phyloP scores from a whole-genome alignment of 1,284 basidiomycete species.

The Ustilago tritici region DNA sequence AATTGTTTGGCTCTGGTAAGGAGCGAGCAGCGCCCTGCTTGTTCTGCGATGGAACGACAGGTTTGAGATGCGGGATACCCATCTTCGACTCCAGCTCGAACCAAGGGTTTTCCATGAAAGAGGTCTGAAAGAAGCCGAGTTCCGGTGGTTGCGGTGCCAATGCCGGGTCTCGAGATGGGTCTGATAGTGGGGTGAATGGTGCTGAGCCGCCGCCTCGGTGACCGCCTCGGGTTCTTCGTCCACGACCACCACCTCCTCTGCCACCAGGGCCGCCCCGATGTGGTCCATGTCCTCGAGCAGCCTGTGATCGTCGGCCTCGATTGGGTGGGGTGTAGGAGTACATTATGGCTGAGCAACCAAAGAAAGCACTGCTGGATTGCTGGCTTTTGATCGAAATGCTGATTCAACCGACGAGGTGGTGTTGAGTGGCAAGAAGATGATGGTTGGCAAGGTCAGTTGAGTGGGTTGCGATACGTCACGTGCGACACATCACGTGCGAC shows the following conservation, averaged over 20 bases:
- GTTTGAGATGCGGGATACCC: conserved; percentile 26
- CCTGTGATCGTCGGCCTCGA: conserved; percentile 5
- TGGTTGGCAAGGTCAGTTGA: background rate
- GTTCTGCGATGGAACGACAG: background rate
- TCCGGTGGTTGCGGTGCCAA: conserved; percentile 31
- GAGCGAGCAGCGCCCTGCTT: background rate
- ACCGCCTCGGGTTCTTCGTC: conserved; percentile 5
- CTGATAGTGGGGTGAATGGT: background rate
- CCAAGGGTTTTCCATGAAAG: conserved; percentile 52
- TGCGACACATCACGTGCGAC: no score
- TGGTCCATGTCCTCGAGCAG: conserved; percentile 12
- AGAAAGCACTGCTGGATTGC: no score
- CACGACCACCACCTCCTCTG: conserved; percentile 16
- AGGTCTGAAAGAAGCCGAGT: conserved; percentile 38
- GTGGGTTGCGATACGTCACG: background rate
- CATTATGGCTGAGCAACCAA: conserved; percentile 1
- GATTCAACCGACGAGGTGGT: no score
- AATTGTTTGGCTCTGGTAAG: background rate
- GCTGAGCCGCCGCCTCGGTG: conserved; percentile 11
- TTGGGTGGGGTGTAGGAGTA: conserved; percentile 4
- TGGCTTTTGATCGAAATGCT: no score
- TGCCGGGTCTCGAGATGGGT: conserved; percentile 23
- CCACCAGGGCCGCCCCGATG: conserved; percentile 17
- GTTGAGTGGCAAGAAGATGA: no score
- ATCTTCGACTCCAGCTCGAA: conserved; percentile 32